Evolutionary conservation across 441 rosid genomes (phyloP).

Genomic region (Sinapis alba): DNA sequence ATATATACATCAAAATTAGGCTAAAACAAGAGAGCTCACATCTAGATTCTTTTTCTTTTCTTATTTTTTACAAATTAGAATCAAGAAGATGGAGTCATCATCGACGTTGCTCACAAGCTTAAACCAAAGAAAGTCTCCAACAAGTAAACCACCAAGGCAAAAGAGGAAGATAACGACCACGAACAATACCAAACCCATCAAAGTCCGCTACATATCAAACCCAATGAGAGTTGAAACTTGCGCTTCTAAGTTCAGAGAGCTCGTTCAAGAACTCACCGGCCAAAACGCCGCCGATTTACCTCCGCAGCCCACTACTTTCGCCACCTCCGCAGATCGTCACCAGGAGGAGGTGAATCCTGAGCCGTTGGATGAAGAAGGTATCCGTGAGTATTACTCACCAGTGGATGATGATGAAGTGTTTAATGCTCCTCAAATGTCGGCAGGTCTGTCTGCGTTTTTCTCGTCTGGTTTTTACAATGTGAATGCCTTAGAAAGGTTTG

Average conservation of each 20-base stretch:
- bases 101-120: conserved; percentile 9
- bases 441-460: conserved; percentile 17
- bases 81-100: conserved; percentile 25
- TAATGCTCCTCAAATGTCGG: conserved; percentile 20
- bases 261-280: conserved; percentile 82
- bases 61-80: background rate
- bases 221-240: conserved; percentile 75
- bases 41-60: background rate
- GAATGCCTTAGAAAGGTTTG: conserved; percentile 25
- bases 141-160: conserved; percentile 13
- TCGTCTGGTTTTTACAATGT: conserved; percentile 27
- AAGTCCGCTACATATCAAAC: conserved; percentile 73
- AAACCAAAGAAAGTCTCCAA: conserved; percentile 8
- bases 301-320: background rate
- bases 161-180: conserved; percentile 8
- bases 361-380: conserved; percentile 13
- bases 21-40: conserved; percentile 12
- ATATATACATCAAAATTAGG: background rate
- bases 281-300: conserved; percentile 52
- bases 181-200: conserved; percentile 32
- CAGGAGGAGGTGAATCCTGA: background rate
- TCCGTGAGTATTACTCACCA: conserved; percentile 13
- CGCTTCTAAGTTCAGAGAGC: conserved; percentile 65
- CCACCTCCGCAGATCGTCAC: background rate
- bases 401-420: conserved; percentile 12